phyloP scores from a whole-genome alignment of 371 early-diverging fungal genomes.

The Mortierella sp. region DNA sequence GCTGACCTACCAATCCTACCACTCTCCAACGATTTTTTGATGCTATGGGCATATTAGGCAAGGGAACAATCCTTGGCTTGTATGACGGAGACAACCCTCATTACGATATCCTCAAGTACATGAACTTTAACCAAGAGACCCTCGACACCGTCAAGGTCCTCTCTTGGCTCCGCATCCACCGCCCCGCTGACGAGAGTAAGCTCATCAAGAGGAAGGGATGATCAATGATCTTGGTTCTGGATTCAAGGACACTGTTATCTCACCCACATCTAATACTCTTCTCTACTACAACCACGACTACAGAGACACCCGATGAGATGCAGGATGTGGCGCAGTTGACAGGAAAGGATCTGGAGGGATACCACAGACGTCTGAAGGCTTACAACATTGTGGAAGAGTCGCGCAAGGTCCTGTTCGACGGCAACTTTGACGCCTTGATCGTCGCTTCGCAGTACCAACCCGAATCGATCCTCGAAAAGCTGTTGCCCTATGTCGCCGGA shows the following conservation, averaged over 20 bases:
- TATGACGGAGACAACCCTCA: conserved; percentile 84
- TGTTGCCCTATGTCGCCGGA: conserved; percentile 79
- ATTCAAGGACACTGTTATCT: background rate
- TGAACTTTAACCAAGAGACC: conserved; percentile 77
- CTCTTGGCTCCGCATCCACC: conserved; percentile 75
- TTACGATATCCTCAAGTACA: conserved; percentile 83
- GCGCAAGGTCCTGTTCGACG: conserved; percentile 38
- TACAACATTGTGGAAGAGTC: conserved; percentile 56
- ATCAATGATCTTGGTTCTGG: background rate
- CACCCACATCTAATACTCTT: background rate
- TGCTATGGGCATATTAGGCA: too few species aligned
- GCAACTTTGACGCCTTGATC: conserved; percentile 74
- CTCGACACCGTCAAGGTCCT: conserved; percentile 73
- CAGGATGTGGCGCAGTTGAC: conserved; percentile 51
- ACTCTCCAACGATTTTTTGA: background rate
- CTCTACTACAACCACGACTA: background rate
- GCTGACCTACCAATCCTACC: background rate
- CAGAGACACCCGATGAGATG: conserved; percentile 48
- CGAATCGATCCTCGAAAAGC: conserved; percentile 73
- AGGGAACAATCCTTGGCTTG: conserved; percentile 75
- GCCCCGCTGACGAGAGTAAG: conserved; percentile 67
- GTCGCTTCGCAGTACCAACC: conserved; percentile 84
- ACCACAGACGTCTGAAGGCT: conserved; percentile 40
- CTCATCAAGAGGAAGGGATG: background rate
- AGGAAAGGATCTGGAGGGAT: conserved; percentile 51